A percentile compares a stretch with the other conserved stretches of the same genome.
These are phyloP conservation scores for Epichloe amarillans DNA, from an alignment of 2,329 filamentous ascomycete genomes.

Conservation along the genomic window DNA sequence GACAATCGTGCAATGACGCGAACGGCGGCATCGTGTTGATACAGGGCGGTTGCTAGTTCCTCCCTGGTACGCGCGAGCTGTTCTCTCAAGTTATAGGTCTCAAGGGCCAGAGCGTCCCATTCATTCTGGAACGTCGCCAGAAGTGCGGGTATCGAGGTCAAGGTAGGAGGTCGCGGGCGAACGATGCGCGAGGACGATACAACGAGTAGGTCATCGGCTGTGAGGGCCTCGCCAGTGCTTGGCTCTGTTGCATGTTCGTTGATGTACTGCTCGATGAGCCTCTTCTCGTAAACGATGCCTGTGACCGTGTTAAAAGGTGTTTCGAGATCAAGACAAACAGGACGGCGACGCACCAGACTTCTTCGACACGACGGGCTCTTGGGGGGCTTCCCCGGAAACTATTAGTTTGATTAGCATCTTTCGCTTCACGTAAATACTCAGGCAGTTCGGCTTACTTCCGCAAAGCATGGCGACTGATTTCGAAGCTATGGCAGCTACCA, in stretches of 20 bases:
- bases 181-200: conserved; percentile 75
- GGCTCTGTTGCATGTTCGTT: conserved; percentile 88
- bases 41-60: conserved; percentile 84
- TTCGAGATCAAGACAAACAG: background rate
- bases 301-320: conserved; percentile 3
- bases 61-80: conserved; percentile 82
- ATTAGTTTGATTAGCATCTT: background rate
- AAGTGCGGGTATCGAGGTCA: conserved; percentile 91
- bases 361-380: conserved; percentile 86
- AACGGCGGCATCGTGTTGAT: conserved; percentile 95
- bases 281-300: conserved; percentile 89
- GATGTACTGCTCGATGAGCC: conserved; percentile 89
- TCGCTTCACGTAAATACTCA: no score
- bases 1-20: conserved; percentile 84
- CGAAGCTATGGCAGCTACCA: conserved; percentile 11
- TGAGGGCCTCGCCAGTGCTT: conserved; percentile 72
- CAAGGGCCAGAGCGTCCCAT: conserved; percentile 88
- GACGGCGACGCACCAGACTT: conserved; percentile 60
- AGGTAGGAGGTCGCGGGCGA: conserved; percentile 76
- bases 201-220: conserved; percentile 72
- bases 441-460: conserved; percentile 24
- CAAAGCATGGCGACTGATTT: conserved; percentile 31
- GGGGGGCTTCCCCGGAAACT: conserved; percentile 95
- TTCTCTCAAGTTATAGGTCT: conserved; percentile 83
- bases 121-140: conserved; percentile 95